Base-by-base conservation (phyloP, 2,329 filamentous ascomycete genomes). In the Epichloe hybrida region DNA sequence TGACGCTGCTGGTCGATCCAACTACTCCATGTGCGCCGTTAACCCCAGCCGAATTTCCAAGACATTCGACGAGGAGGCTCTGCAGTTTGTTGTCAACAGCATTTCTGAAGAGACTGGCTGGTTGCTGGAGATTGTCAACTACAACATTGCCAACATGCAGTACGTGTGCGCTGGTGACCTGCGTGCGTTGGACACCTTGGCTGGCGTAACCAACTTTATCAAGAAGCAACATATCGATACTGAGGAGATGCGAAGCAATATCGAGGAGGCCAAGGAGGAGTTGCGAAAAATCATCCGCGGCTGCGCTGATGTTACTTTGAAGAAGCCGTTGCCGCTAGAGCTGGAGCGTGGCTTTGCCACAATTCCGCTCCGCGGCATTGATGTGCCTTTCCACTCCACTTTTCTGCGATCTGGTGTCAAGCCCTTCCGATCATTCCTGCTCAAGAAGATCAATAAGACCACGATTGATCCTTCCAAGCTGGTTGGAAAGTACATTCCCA, bases 361-460 rank as follows among this genome's bases (percentile, higher is more conserved):
- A 23, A 97, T 98, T 59, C 93, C 94, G 42, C 85, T 98, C 57
- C 88, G 86, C 64, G 94, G 94, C 56, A 98, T 98, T 61, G 93
- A 98, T 62, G 94, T 97, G 64, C 93, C 93, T 43, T 98, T 98
- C 87, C 93, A 98, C 78, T 93, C 86, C 60, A 98, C 93, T 17
- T 98, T 98, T 78, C 73, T 98, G 71, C 87, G 94, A 51, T 95
- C 89, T 39, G 94, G 93, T 62, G 93, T 98, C 69, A 98, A 98
- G 78, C 93, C 94, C 45, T 98, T 98, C 88, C 81, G 93, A 58
- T 91, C 84, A 43, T 98, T 98, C 81, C 71, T 98, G 66, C 84
- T 97, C 61, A 98, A 97, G 86, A 98, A 98, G 81, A 97, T 98
- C 74, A 89, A 97, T 79, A 95, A 95, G 81, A 96, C 90, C 23